phyloP scores from a whole-genome alignment of 148 eudicot species.

The Suaeda aralocaspica region DNA sequence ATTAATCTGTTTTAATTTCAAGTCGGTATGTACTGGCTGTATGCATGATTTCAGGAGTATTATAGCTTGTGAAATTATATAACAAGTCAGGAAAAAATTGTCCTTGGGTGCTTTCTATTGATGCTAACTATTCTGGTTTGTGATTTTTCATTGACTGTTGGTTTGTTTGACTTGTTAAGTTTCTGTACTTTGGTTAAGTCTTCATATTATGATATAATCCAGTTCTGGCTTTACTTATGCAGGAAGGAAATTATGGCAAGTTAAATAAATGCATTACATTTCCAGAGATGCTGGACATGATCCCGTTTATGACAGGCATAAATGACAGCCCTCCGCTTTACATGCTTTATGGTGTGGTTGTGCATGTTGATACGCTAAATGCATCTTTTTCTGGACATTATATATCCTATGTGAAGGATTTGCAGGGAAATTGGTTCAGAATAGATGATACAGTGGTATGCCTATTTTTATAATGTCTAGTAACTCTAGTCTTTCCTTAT shows the following conservation, averaged over 20 bases:
- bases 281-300: conserved; percentile 91
- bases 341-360: conserved; percentile 84
- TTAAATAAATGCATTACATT: conserved; percentile 82
- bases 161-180: not conserved
- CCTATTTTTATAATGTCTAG: not conserved
- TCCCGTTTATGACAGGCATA: conserved; percentile 86
- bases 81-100: no score
- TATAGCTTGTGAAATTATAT: no score
- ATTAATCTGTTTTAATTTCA: no score
- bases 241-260: conserved; percentile 95
- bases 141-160: no score
- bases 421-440: conserved; percentile 77
- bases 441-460: conserved; percentile 86
- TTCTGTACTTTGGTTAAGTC: not conserved
- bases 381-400: conserved; percentile 98
- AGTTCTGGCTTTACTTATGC: conserved; percentile 13
- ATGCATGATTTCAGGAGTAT: no score
- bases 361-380: conserved; percentile 84
- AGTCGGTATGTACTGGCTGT: no score
- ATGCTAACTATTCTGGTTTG: no score
- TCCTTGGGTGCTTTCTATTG: no score
- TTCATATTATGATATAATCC: not conserved
- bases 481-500: not conserved
- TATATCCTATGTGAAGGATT: conserved; percentile 78
- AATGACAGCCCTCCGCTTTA: conserved; percentile 85